Evolutionary conservation across 2,329 filamentous ascomycete species (phyloP), one percentile per base, ranked within the genome.

Genomic region (Diaporthe ampelina): DNA sequence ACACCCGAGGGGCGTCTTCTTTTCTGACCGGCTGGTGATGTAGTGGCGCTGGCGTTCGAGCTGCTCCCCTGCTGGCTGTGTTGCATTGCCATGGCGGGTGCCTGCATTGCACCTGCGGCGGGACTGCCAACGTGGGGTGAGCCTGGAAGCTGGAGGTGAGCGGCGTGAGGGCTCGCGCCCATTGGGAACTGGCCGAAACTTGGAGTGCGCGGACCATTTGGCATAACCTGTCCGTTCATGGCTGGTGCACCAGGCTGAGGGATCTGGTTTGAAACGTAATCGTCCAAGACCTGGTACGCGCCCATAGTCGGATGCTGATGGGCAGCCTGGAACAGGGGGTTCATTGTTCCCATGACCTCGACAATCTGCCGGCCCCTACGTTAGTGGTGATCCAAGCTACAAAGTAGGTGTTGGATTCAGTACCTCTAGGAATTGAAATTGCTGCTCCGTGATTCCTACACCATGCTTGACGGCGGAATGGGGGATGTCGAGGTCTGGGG

Each of bases 321-420:
- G 19, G 74, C 74, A 48, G 72, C 72, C 29, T 75, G 72, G 80
- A 93, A 92, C 5, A 93, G 82, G 2, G 90, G 90, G 77, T 88
- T 91, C 91, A 92, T 92, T 79, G 92, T 89, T 74, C 89, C 89
- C 85, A 93, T 89, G 54, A 93, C 90, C 80, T 93, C 91, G 72
- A 90, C 89, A 80, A 92, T 88, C 90, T 91, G 79, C 43, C 76
- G 59, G 26, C 63, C 26, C 76, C 73, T 76, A 63, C 43, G 74
- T 83, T 79, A 84, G 79, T 73, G 52, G 37, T 35, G 32, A 68
- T 54, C 29, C 52, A 35, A 45, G 59, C 29, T 48, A 67, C 45
- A 68, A 35, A 37, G 50, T 63, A 32, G 54, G 24, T n/a, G 57
- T 48, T 67, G 45, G 63, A 32, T 24, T 35, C 76, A 83, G 56